Percentiles rank a stretch among this genome's conserved stretches.
Evolutionary conservation across 805 yeast genomes (phyloP).

Genomic region (Danielia reshetovae): DNA sequence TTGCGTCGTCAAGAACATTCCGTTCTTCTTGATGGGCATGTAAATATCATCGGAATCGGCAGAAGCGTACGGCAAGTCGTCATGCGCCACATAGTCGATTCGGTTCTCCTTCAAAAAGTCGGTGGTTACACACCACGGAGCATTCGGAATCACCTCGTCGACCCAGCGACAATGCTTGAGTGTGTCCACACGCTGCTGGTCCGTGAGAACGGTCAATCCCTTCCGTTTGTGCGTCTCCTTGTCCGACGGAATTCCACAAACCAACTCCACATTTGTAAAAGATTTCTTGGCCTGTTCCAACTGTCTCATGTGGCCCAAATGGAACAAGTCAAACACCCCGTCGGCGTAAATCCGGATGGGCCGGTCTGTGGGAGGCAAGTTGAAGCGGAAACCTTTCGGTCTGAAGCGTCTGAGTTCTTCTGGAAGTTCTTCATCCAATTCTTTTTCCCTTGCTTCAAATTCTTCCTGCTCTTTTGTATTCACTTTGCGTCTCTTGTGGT

Average conservation of each 20-base stretch:
- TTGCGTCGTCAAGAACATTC: conserved; percentile 91
- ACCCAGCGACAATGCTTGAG: conserved; percentile 94
- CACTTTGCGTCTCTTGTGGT: conserved; percentile 19
- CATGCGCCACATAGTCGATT: conserved; percentile 97
- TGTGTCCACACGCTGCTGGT: conserved; percentile 86
- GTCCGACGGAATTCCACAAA: conserved; percentile 91
- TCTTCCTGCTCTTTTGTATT: conserved; percentile 25
- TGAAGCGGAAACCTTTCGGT: conserved; percentile 74
- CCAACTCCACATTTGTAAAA: conserved; percentile 75
- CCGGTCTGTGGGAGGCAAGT: conserved; percentile 78
- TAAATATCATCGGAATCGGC: conserved; percentile 90
- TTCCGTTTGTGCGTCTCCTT: conserved; percentile 85
- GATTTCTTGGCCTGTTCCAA: conserved; percentile 95
- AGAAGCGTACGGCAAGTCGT: conserved; percentile 90
- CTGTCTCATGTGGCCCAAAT: conserved; percentile 96
- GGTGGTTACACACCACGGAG: conserved; percentile 93
- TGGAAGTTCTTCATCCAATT: conserved; percentile 62
- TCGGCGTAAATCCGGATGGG: conserved; percentile 96
- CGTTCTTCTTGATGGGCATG: conserved; percentile 83
- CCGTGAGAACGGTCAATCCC: conserved; percentile 89
- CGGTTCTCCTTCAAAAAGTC: conserved; percentile 74
- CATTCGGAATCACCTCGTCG: conserved; percentile 89
- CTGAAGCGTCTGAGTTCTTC: conserved; percentile 70
- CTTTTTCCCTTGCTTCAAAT: conserved; percentile 48
- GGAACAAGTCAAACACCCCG: conserved; percentile 96